Percentiles rank a stretch among this genome's conserved stretches.
These are phyloP conservation scores for Miscanthus lutarioriparius DNA, from an alignment of 176 grass and related monocot species.

Conservation along the genomic window DNA sequence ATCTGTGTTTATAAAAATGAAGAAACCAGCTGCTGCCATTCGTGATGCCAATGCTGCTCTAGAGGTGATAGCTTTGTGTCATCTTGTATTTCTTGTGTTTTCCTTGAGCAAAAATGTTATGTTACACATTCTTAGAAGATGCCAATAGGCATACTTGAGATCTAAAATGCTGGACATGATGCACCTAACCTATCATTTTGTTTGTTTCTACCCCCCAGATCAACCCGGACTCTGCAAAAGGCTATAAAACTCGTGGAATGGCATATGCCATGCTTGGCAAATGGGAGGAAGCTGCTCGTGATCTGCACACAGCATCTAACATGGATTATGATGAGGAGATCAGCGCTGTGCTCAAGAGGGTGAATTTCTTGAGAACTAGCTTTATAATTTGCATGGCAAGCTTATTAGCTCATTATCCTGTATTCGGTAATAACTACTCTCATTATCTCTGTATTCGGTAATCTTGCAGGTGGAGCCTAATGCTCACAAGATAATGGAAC, in stretches of 20 bases:
- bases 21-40: conserved; percentile 91
- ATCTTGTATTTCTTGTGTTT: background rate
- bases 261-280: conserved; percentile 88
- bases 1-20: conserved; percentile 95
- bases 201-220: conserved; percentile 50
- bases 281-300: conserved; percentile 85
- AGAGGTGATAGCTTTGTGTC: conserved; percentile 49
- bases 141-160: conserved; percentile 3
- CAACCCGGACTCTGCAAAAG: conserved; percentile 96
- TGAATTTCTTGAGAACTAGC: conserved; percentile 6
- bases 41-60: conserved; percentile 90
- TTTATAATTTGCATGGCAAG: background rate
- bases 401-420: background rate
- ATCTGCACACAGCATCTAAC: conserved; percentile 85
- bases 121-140: background rate
- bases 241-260: conserved; percentile 90
- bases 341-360: conserved; percentile 84
- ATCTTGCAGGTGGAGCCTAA: conserved; percentile 87
- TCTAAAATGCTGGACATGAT: background rate
- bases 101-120: conserved; percentile 8
- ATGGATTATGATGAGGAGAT: conserved; percentile 99
- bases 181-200: conserved; percentile 12
- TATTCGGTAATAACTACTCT: background rate
- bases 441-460: background rate
- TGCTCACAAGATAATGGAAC: conserved; percentile 93